A percentile compares a stretch with the other conserved stretches of the same genome.
Conservation (phyloP, 352 stramenopile genomes). For the Globisporangium cylindrosporum region DNA sequence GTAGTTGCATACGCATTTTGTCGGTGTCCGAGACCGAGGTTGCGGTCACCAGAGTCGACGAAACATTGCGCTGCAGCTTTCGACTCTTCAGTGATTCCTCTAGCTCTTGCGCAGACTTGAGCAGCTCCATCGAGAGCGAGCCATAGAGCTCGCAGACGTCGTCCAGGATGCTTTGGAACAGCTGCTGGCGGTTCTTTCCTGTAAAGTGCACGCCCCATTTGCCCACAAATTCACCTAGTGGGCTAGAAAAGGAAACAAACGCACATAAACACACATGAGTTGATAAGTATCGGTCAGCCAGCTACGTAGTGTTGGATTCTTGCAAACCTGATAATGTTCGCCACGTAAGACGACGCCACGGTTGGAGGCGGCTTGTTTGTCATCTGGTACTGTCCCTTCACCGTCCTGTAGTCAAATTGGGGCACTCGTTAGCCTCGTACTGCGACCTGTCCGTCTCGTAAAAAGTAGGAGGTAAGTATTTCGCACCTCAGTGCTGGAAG, state of each 20-base stretch:
- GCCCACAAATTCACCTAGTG: conserved; percentile 66
- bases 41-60: conserved; percentile 14
- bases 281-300: too few relatives aligned
- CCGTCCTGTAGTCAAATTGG: conserved; percentile 38
- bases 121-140: conserved; percentile 62
- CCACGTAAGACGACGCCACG: conserved; percentile 64
- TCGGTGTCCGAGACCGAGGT: conserved; percentile 71
- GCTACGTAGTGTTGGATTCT: too few relatives aligned
- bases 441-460: neutral
- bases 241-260: conserved; percentile 25
- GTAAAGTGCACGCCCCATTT: conserved; percentile 69
- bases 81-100: conserved; percentile 88
- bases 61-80: conserved; percentile 66
- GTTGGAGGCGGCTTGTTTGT: conserved; percentile 83
- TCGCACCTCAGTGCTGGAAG: conserved; percentile 74
- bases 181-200: conserved; percentile 29
- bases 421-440: neutral
- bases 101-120: conserved; percentile 75
- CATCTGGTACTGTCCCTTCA: conserved; percentile 90
- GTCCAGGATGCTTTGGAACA: conserved; percentile 54
- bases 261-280: too few relatives aligned
- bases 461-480: neutral
- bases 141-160: conserved; percentile 60
- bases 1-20: conserved; percentile 83
- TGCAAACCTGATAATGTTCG: conserved; percentile 66